phyloP scores from a whole-genome alignment of 345 rosid species.

The Salix exigua region DNA sequence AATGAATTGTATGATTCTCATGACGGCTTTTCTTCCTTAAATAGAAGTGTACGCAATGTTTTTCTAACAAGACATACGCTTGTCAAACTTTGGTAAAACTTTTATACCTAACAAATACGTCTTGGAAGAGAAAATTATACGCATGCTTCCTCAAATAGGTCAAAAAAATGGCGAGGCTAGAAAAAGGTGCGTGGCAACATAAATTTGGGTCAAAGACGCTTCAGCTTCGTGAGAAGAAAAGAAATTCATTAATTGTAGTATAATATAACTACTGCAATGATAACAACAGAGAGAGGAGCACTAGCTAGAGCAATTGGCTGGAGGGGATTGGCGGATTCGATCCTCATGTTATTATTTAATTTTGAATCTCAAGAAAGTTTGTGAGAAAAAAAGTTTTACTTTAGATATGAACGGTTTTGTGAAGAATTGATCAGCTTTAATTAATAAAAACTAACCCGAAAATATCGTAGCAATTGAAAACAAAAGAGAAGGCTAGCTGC shows the following conservation, averaged over 20 bases:
- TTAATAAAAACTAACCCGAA: not conserved
- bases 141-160: conserved; percentile 1
- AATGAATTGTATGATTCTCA: conserved; percentile 18
- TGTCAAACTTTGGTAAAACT: conserved; percentile 28
- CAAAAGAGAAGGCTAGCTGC: not conserved
- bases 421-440: not conserved
- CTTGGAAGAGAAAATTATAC: conserved; percentile 10
- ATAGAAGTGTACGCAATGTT: not conserved
- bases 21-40: conserved; percentile 1
- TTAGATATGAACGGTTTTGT: not conserved
- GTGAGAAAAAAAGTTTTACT: not conserved
- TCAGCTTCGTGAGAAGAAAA: conserved; percentile 20
- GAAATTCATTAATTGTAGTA: not conserved
- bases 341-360: not conserved
- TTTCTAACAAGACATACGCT: conserved; percentile 12
- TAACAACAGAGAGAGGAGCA: not conserved
- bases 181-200: not conserved
- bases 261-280: not conserved
- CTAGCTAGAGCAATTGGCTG: not conserved
- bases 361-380: not conserved
- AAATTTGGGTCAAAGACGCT: conserved; percentile 56
- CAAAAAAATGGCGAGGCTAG: conserved; percentile 1
- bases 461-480: not conserved
- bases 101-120: conserved; percentile 34
- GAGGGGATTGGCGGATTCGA: not conserved